phyloP scores from a whole-genome alignment of 2,329 filamentous ascomycete genomes.

The Trematosphaeria pertusa region DNA sequence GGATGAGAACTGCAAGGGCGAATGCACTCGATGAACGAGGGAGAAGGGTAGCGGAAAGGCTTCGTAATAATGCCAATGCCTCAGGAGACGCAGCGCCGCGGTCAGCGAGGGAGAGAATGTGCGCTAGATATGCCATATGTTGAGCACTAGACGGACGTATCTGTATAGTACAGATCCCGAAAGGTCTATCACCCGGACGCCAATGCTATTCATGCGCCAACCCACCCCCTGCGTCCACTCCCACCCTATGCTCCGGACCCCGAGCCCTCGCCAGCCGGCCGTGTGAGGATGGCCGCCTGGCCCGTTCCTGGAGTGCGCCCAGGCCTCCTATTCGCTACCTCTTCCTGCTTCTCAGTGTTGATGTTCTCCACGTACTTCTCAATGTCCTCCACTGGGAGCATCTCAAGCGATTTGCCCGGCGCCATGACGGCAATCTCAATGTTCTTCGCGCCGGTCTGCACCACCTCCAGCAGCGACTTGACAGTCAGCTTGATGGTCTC shows the following conservation, averaged over 20 bases:
- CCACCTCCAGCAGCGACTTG: slow-evolving; percentile 96
- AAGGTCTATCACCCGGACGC: slow-evolving; percentile 39
- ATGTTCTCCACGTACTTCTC: slow-evolving; percentile 98
- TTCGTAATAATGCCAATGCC: background rate
- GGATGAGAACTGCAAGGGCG: slow-evolving; percentile 61
- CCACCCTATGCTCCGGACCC: slow-evolving; percentile 34
- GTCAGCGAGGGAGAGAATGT: slow-evolving; percentile 13
- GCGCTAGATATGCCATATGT: slow-evolving; percentile 36
- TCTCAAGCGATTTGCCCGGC: slow-evolving; percentile 87
- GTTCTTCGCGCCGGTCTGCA: slow-evolving; percentile 99
- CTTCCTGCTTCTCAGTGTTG: slow-evolving; percentile 98
- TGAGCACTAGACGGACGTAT: slow-evolving; percentile 31
- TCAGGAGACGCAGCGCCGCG: slow-evolving; percentile 15
- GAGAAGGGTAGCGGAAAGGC: background rate
- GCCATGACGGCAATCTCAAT: slow-evolving; percentile 99
- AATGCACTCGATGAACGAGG: slow-evolving; percentile 1
- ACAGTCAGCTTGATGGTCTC: slow-evolving; percentile 96
- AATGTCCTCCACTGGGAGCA: slow-evolving; percentile 94
- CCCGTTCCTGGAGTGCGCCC: slow-evolving; percentile 69
- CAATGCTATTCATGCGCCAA: slow-evolving; percentile 39
- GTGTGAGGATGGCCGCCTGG: slow-evolving; percentile 75
- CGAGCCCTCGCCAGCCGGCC: slow-evolving; percentile 57
- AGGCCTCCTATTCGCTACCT: slow-evolving; percentile 91
- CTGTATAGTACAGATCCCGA: slow-evolving; percentile 38
- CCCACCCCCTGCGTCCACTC: background rate